Base-by-base conservation (phyloP, 495 filamentous ascomycete genomes). In the Penicillium steckii region DNA sequence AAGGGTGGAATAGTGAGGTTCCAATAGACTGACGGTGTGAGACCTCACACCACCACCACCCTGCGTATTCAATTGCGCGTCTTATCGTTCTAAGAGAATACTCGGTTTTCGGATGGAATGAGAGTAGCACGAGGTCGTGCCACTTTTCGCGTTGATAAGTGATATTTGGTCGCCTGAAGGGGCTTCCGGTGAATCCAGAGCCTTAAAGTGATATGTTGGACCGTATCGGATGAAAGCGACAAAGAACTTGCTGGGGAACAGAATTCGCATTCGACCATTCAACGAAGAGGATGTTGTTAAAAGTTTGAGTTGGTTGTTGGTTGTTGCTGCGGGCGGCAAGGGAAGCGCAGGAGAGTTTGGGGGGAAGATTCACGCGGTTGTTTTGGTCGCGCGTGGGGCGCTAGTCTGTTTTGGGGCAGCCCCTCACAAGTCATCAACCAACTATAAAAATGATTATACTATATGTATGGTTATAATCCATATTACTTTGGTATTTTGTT, bases 311-410 rank as follows among this genome's bases (percentile, higher is more conserved):
- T n/a, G n/a, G n/a, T n/a, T n/a, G n/a, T n/a, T n/a, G n/a, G n/a
- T n/a, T n/a, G 49, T 50, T 44, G 56, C 60, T 58, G 58, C 55
- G 55, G 54, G 52, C 48, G 45, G 56, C 53, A 61, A 57, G 57
- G 52, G 53, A 46, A 51, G 44, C 43, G 53, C 51, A 49, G 57
- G 60, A 60, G 57, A 51, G 60, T 60, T 66, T 58, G 54, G 62
- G 57, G 57, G 62, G 56, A 53, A 50, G 59, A 63, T 66, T 66
- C 62, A 75, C 72, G 70, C 72, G 70, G 66, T 75, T 76, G 71
- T 74, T 76, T 76, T 76, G 73, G 71, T 76, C 65, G 69, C 69
- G 72, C 69, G 72, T 70, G 72, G 70, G 67, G 64, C 71, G 63
- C 73, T 76, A 76, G 61, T 53, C 68, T 57, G 13, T 17, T 74